Percentiles rank a stretch among this genome's conserved stretches.
These are phyloP conservation scores for Spencermartinsiella europaea DNA, from an alignment of 805 yeast species.

Conservation along the genomic window DNA sequence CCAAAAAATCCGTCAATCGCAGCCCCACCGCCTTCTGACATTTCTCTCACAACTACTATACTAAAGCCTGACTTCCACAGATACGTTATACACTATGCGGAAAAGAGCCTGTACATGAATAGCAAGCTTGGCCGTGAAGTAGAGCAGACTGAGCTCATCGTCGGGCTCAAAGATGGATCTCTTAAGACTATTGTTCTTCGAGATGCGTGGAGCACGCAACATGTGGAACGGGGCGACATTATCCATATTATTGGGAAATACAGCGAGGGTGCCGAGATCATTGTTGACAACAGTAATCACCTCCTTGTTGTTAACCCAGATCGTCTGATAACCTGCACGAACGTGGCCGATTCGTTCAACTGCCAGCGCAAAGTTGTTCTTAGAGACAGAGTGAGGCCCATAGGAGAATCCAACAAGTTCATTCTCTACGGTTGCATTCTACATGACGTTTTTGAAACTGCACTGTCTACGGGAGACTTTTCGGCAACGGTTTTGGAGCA, in stretches of 20 bases:
- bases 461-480: constrained; percentile 40
- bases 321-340: constrained; percentile 70
- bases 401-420: constrained; percentile 57
- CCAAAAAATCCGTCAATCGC: not conserved
- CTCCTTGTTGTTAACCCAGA: constrained; percentile 84
- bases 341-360: constrained; percentile 65
- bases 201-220: constrained; percentile 27
- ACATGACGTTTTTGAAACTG: constrained; percentile 67
- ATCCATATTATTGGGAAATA: constrained; percentile 31
- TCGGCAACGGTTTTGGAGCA: constrained; percentile 35
- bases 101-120: not conserved
- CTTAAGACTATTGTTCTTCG: constrained; percentile 16
- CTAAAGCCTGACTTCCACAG: constrained; percentile 16
- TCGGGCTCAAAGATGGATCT: not conserved
- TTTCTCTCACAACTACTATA: constrained; percentile 10
- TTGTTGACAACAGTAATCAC: constrained; percentile 52
- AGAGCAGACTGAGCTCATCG: constrained; percentile 3
- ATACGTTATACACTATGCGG: constrained; percentile 10
- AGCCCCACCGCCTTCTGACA: not conserved
- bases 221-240: constrained; percentile 26
- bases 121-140: not conserved
- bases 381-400: constrained; percentile 47
- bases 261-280: constrained; percentile 26
- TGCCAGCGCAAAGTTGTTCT: constrained; percentile 73
- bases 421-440: constrained; percentile 77